Base-by-base conservation (phyloP, 2,329 filamentous ascomycete genomes). In the Talaromyces sp. region DNA sequence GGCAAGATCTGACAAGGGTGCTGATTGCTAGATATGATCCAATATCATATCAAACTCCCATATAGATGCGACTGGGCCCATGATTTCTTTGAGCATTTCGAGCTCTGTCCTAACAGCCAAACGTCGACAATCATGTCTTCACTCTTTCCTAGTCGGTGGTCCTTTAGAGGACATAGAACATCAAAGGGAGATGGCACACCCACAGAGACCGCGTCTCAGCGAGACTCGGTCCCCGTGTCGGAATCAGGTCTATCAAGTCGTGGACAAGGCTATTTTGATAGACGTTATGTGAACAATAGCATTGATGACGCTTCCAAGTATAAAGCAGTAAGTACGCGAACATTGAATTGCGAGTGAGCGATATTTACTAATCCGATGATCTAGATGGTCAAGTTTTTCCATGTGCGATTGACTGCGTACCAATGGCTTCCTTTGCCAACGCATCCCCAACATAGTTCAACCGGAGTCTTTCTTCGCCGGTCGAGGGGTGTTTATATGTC, bases 401-500 rank as follows among this genome's bases (percentile, higher is more conserved):
- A 73, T 66, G 71, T 70, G 54, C 70, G 70, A 61, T 68, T 72
- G 67, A 67, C 68, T 64, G 69, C 71, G 19, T 71, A 70, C 65
- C 68, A 70, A 62, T 72, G 71, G 71, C 70, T 72, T 60, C 66
- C 66, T 64, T 22, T 63, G 47, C 39, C 61, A 8, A 37, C 39
- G 22, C 39, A 57, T 39, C 15, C 31, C 33, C 62, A 59, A 52
- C 61, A 68, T 22, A 66, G 68, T 45, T 69, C 66, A 10, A 68
- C 73, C 31, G 79, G 79, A 45, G 77, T 81, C 37, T 72, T 81
- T 13, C 67, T 81, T 60, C 73, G 77, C 47, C 74, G 74, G 56
- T 74, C 77, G n/a, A 73, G 78, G 47, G 79, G 79, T 59, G 72
- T 73, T 35, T 83, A 82, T 66, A 73, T 79, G 33, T 75, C 77